Conservation (phyloP, 164 flowering plant genomes). For the Malania oleifera region DNA sequence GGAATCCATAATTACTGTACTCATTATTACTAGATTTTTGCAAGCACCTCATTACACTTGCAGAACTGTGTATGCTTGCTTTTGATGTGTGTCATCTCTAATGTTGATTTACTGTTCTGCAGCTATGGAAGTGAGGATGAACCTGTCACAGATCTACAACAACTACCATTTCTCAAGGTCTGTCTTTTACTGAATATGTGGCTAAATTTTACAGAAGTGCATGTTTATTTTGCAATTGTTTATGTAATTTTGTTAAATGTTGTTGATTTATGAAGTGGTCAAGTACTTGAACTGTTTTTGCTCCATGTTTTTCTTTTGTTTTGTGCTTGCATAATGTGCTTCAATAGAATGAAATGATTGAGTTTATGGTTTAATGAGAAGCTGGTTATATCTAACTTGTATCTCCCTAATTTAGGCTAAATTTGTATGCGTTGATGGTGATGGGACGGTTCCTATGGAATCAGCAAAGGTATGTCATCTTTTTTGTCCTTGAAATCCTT, state of each 20-base stretch:
- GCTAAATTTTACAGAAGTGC: too few relatives aligned
- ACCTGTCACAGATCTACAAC: slow-evolving; percentile 58
- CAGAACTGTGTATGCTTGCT: too few relatives aligned
- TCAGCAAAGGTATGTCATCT: slow-evolving; percentile 72
- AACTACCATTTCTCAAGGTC: slow-evolving; percentile 51
- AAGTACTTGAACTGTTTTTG: too few relatives aligned
- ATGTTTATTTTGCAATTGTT: too few relatives aligned
- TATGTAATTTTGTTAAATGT: too few relatives aligned
- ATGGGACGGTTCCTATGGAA: slow-evolving; percentile 98
- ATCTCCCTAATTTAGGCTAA: slow-evolving; percentile 47
- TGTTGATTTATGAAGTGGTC: too few relatives aligned
- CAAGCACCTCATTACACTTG: neutral
- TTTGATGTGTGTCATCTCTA: slow-evolving; percentile 4
- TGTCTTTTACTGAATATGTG: too few relatives aligned
- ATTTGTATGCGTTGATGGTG: slow-evolving; percentile 84
- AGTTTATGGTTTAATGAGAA: too few relatives aligned
- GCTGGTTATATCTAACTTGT: neutral
- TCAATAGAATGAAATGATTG: too few relatives aligned
- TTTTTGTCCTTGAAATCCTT: slow-evolving; percentile 2
- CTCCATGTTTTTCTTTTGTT: too few relatives aligned
- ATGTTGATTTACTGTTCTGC: slow-evolving; percentile 25
- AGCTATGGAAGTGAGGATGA: slow-evolving; percentile 83
- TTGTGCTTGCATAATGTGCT: too few relatives aligned
- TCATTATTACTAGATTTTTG: neutral
- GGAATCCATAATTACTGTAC: neutral